Conservation (phyloP, 768 basidiomycete genomes). For the Tephrocybe sp. region DNA sequence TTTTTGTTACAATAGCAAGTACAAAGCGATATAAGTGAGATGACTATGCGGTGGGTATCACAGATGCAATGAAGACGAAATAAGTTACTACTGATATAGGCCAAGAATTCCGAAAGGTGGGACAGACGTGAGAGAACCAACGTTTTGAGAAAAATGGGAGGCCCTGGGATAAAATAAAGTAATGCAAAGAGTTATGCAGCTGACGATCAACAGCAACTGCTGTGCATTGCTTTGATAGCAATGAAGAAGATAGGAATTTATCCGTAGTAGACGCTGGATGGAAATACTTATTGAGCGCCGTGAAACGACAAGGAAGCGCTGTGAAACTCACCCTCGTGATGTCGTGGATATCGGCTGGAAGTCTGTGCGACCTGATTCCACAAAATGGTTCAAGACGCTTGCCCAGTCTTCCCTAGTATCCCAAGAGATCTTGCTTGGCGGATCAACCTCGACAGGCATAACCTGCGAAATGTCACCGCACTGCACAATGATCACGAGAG, state of each 20-base stretch:
- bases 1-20: constrained; percentile 16
- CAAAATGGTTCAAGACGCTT: constrained; percentile 65
- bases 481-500: constrained; percentile 71
- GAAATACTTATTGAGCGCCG: constrained; percentile 2
- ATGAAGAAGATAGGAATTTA: constrained; percentile 18
- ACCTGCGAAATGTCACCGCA: constrained; percentile 76
- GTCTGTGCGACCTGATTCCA: constrained; percentile 69
- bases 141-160: constrained; percentile 1
- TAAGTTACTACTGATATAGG: constrained; percentile 15
- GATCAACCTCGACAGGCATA: constrained; percentile 85
- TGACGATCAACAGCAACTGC: constrained; percentile 18
- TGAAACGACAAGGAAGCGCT: constrained; percentile 6
- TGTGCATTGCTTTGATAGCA: constrained; percentile 2
- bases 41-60: constrained; percentile 16
- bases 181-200: constrained; percentile 3
- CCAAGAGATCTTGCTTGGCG: constrained; percentile 75
- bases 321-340: constrained; percentile 58
- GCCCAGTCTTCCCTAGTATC: constrained; percentile 74
- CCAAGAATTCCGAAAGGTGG: neutral
- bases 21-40: constrained; percentile 10
- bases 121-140: neutral
- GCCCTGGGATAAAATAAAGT: neutral
- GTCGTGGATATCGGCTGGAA: constrained; percentile 85
- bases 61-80: constrained; percentile 11
- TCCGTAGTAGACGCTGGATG: constrained; percentile 42